phyloP scores from a whole-genome alignment of 305 asterid species.

The Galium porrigens region DNA sequence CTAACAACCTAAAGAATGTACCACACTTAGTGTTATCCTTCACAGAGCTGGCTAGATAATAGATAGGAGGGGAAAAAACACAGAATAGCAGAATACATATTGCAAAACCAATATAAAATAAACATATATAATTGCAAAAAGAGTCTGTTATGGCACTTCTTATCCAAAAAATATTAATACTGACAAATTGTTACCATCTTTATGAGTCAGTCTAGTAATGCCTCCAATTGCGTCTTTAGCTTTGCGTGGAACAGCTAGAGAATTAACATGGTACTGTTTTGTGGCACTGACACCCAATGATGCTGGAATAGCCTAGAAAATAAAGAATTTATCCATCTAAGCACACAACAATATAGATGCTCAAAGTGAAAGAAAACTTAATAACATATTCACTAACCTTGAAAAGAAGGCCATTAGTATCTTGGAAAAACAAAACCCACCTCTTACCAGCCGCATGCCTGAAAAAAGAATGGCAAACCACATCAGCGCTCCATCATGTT shows the following conservation, averaged over 20 bases:
- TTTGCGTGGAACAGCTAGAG: constrained; percentile 97
- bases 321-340: constrained; percentile 12
- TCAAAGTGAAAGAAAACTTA: constrained; percentile 5
- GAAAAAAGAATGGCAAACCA: constrained; percentile 12
- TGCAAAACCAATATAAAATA: neutral
- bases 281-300: constrained; percentile 80
- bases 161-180: neutral
- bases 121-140: too few relatives aligned
- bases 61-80: neutral
- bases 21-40: neutral
- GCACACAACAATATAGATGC: constrained; percentile 6
- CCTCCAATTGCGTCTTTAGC: constrained; percentile 99
- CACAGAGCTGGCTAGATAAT: neutral
- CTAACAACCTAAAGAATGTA: neutral
- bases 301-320: constrained; percentile 73
- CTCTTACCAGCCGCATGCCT: constrained; percentile 78
- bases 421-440: constrained; percentile 96
- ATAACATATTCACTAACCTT: constrained; percentile 39
- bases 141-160: neutral
- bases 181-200: constrained; percentile 41
- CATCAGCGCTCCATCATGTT: neutral
- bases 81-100: neutral
- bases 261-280: constrained; percentile 80
- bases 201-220: constrained; percentile 75
- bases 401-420: constrained; percentile 92